phyloP scores from a whole-genome alignment of 148 eudicot genomes.

The Linanthus parryae region DNA sequence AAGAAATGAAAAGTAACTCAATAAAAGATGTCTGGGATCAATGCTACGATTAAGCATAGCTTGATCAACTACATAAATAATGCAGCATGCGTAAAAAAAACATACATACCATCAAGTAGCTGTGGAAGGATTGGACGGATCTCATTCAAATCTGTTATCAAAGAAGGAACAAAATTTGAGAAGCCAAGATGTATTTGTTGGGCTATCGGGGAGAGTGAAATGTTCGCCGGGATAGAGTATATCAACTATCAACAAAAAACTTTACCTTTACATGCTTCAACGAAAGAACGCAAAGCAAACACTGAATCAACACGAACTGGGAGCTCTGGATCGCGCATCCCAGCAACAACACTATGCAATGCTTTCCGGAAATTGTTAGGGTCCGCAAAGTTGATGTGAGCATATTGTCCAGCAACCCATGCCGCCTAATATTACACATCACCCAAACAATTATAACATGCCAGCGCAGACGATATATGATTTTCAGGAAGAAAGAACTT shows the following conservation, averaged over 20 bases:
- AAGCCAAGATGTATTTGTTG: not conserved
- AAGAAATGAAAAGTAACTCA: constrained; percentile 2
- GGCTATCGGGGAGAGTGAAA: not conserved
- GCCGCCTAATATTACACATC: constrained; percentile 87
- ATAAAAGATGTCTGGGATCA: not conserved
- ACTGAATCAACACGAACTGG: constrained; percentile 99
- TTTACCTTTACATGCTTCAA: constrained; percentile 94
- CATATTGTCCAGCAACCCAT: constrained; percentile 99
- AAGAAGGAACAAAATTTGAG: constrained; percentile 1
- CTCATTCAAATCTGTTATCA: constrained; percentile 67
- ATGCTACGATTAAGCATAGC: not conserved
- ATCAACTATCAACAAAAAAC: not conserved
- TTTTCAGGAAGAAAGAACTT: not conserved
- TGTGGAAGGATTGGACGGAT: constrained; percentile 97
- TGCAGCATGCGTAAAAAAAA: too few relatives aligned
- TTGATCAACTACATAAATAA: constrained; percentile 5
- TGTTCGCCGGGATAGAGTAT: not conserved
- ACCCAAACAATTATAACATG: too few relatives aligned
- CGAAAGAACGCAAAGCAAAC: constrained; percentile 92
- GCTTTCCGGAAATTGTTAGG: constrained; percentile 88
- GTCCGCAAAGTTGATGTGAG: constrained; percentile 79
- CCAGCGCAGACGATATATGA: too few relatives aligned
- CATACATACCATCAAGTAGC: constrained; percentile 88
- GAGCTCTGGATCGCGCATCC: constrained; percentile 93
- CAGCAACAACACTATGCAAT: constrained; percentile 89